Evolutionary conservation across 352 stramenopile genomes (phyloP).

Genomic region (Achlya hypogyna): DNA sequence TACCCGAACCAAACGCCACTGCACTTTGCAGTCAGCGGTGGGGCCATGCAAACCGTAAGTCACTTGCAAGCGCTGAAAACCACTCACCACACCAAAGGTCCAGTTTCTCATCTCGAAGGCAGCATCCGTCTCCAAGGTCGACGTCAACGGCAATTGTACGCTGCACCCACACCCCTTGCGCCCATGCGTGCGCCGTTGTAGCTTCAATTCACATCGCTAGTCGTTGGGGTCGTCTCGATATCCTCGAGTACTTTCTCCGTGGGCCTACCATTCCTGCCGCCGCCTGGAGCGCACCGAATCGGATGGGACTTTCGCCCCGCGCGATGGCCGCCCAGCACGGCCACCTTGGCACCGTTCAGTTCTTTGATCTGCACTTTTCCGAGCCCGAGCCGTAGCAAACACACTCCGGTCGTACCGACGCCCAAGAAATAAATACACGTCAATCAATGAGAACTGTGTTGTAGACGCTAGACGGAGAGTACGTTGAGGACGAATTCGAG

Average conservation of each 20-base stretch:
- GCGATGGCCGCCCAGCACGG: background rate
- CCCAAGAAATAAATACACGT: background rate
- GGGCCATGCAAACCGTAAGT: background rate
- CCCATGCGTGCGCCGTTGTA: background rate
- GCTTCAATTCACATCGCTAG: background rate
- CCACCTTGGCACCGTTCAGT: background rate
- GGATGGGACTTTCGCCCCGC: background rate
- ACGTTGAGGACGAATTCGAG: background rate
- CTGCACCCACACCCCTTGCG: too few species aligned
- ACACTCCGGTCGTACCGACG: too few species aligned
- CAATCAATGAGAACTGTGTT: background rate
- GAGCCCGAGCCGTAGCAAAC: background rate
- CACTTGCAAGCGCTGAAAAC: background rate
- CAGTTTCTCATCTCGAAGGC: background rate
- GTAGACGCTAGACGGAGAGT: background rate
- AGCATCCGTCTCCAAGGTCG: background rate
- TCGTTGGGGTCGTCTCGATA: background rate
- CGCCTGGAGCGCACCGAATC: background rate
- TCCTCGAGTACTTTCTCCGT: background rate
- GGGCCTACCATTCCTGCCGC: background rate
- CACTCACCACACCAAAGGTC: background rate
- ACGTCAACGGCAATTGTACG: slow-evolving; percentile 8
- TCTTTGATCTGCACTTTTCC: background rate
- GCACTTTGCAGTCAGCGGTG: slow-evolving; percentile 1
- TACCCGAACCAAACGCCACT: slow-evolving; percentile 14